Evolutionary conservation across 768 basidiomycete species (phyloP).

Genomic region (Mycena crocata): DNA sequence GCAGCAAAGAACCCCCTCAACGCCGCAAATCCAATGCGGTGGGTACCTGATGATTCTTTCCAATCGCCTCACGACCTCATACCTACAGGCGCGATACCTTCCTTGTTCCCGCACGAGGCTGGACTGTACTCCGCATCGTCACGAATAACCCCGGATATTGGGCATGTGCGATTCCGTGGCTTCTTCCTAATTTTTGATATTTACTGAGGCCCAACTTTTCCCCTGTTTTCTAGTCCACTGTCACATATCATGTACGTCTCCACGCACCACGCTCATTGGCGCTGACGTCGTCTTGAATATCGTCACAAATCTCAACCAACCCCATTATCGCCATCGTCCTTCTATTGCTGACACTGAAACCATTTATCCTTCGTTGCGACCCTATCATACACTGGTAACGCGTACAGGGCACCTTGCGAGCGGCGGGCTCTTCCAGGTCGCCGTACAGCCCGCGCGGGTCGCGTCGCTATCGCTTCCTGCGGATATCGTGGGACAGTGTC

Average conservation of each 20-base stretch:
- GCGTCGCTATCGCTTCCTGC: conserved; percentile 6
- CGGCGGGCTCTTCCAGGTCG: conserved; percentile 32
- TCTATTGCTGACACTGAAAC: neutral
- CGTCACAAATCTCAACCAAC: too few relatives aligned
- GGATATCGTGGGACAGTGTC: conserved; percentile 22
- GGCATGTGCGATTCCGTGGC: conserved; percentile 21
- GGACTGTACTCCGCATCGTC: conserved; percentile 30
- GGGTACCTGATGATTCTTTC: neutral
- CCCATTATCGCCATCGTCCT: neutral
- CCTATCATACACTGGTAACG: neutral
- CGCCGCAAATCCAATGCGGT: conserved; percentile 15
- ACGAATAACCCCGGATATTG: conserved; percentile 32
- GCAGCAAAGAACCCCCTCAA: neutral
- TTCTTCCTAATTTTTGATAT: neutral
- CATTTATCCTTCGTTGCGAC: too few relatives aligned
- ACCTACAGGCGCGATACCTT: conserved; percentile 28
- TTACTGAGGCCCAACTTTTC: neutral
- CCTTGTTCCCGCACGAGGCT: conserved; percentile 20
- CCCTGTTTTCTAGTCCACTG: conserved; percentile 23
- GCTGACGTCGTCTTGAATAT: too few relatives aligned
- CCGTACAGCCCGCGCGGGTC: conserved; percentile 10
- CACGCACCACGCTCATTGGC: too few relatives aligned
- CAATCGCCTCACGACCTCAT: neutral
- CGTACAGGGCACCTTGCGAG: conserved; percentile 30
- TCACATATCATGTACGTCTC: conserved; percentile 30